These are phyloP conservation scores for Lasiosphaeris hirsuta DNA, from an alignment of 495 filamentous ascomycete species.

Conservation along the genomic window DNA sequence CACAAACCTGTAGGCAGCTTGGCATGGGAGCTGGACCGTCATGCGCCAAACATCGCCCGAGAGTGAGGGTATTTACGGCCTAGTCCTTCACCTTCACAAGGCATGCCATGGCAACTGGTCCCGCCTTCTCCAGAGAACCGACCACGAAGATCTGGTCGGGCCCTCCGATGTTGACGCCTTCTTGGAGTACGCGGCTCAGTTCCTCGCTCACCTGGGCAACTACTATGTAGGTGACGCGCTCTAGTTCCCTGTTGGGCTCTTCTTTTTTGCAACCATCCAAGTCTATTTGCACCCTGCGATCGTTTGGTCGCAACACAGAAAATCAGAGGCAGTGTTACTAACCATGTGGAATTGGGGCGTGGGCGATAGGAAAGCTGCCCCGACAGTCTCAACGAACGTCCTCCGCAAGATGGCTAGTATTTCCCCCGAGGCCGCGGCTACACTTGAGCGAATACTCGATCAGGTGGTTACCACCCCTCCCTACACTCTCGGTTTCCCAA, in stretches of 20 bases:
- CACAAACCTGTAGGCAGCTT: too few species aligned
- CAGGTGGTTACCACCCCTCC: background rate
- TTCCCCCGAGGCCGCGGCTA: background rate
- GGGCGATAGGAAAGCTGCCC: background rate
- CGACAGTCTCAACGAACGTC: background rate
- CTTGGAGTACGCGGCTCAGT: constrained; percentile 31
- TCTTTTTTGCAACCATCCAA: too few species aligned
- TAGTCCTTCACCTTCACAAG: background rate
- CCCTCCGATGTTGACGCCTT: constrained; percentile 26
- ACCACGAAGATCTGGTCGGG: too few species aligned
- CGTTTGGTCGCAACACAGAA: too few species aligned
- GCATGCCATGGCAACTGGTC: background rate
- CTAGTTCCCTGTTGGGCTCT: too few species aligned
- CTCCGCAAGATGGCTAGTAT: background rate
- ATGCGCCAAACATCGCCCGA: background rate
- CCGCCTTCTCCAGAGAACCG: background rate
- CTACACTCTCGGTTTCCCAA: background rate
- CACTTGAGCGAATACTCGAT: background rate
- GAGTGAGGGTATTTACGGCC: background rate
- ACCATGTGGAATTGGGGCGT: too few species aligned
- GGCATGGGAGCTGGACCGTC: background rate
- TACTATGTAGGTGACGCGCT: constrained; percentile 23
- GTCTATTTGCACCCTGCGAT: too few species aligned
- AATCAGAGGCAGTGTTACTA: too few species aligned
- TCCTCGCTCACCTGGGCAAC: constrained; percentile 34